A percentile compares a stretch with the other conserved stretches of the same genome.
phyloP scores from a whole-genome alignment of 2,329 filamentous ascomycete genomes.

The Epichloe typhina region DNA sequence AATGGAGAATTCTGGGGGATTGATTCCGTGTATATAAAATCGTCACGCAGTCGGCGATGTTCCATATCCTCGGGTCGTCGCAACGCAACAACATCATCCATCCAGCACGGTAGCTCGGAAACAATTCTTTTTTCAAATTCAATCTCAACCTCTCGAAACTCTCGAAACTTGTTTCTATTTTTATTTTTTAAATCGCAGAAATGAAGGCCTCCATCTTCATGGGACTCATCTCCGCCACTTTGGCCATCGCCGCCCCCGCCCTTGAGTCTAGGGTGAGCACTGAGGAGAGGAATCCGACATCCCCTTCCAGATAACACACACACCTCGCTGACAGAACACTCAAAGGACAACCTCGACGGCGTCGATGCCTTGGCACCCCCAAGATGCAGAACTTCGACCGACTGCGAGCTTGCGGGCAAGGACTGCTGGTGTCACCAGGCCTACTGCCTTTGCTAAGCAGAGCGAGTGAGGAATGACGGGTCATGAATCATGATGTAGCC shows the following conservation, averaged over 20 bases:
- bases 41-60: not conserved
- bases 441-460: not conserved
- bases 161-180: not conserved
- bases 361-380: not conserved
- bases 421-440: not conserved
- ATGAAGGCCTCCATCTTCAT: not conserved
- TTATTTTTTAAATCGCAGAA: not conserved
- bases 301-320: not conserved
- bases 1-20: not conserved
- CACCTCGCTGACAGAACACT: not conserved
- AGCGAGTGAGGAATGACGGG: not conserved
- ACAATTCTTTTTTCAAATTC: not conserved
- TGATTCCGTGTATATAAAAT: not conserved
- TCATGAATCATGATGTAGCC: too few species aligned
- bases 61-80: too few species aligned
- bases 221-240: not conserved
- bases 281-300: too few species aligned
- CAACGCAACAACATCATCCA: too few species aligned
- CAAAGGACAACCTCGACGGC: not conserved
- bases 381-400: not conserved
- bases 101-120: too few species aligned
- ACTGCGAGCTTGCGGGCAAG: not conserved
- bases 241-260: not conserved
- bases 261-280: not conserved
- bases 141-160: not conserved